phyloP scores from a whole-genome alignment of 768 basidiomycete species.

The Leccinum variicolor region DNA sequence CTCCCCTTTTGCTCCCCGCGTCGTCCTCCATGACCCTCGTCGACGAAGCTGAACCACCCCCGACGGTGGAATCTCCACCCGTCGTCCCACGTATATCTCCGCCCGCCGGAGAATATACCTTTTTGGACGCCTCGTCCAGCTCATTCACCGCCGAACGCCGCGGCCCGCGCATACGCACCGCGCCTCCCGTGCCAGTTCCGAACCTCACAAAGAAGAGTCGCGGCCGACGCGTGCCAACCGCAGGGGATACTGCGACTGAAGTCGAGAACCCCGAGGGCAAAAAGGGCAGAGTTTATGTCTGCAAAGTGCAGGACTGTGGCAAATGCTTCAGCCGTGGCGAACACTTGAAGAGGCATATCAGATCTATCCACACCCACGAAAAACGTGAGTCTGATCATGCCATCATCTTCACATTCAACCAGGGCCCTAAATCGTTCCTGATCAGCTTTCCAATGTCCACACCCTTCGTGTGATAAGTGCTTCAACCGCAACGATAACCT shows the following conservation, averaged over 20 bases:
- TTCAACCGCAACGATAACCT: conserved; percentile 83
- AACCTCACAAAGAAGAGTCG: conserved; percentile 80
- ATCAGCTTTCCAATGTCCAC: conserved; percentile 71
- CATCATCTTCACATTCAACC: conserved; percentile 13
- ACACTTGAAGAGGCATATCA: conserved; percentile 73
- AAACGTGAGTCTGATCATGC: conserved; percentile 55
- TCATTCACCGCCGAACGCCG: conserved; percentile 39
- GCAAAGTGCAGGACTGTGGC: conserved; percentile 65
- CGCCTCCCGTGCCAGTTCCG: conserved; percentile 67
- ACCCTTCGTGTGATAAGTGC: conserved; percentile 61
- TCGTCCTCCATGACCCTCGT: conserved; percentile 30
- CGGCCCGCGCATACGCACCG: conserved; percentile 49
- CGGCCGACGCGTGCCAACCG: conserved; percentile 71
- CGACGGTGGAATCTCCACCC: conserved; percentile 6
- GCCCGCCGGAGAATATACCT: conserved; percentile 32
- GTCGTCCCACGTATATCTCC: conserved; percentile 21
- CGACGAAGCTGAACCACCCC: conserved; percentile 18
- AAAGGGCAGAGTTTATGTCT: conserved; percentile 47
- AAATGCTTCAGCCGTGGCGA: conserved; percentile 73
- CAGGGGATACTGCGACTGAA: conserved; percentile 24
- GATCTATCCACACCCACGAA: conserved; percentile 73
- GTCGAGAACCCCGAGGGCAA: conserved; percentile 27
- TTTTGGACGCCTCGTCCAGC: conserved; percentile 34
- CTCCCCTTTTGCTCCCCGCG: conserved; percentile 18
- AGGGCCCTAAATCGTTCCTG: conserved; percentile 22